Conservation (phyloP, 176 grass and related monocot genomes). For the Alopecurus myosuroides region DNA sequence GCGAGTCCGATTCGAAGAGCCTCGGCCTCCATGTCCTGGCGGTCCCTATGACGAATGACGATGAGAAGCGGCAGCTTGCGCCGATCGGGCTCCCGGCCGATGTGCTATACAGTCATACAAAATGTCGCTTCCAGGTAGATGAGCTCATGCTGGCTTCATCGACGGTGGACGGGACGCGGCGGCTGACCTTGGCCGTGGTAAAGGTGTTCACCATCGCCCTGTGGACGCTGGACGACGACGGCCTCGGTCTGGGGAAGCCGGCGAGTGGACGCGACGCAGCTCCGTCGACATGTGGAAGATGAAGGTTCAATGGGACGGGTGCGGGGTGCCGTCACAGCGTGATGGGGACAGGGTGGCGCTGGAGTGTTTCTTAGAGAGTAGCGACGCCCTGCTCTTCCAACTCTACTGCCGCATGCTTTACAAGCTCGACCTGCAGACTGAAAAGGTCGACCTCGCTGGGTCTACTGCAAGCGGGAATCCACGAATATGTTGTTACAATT, state of each 20-base stretch:
- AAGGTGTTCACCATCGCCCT: not conserved
- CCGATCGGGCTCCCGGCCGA: not conserved
- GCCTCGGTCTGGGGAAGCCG: not conserved
- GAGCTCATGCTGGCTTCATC: not conserved
- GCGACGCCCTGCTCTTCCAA: no score
- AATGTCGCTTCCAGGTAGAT: not conserved
- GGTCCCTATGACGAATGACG: not conserved
- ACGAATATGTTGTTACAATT: no score
- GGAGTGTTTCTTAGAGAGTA: no score
- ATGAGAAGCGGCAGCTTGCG: not conserved
- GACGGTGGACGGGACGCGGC: not conserved
- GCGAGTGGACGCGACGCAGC: not conserved
- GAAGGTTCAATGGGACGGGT: no score
- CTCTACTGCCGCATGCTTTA: no score
- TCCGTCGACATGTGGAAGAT: not conserved
- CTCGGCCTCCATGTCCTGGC: not conserved
- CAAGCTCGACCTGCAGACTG: no score
- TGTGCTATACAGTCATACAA: not conserved
- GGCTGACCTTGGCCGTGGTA: not conserved
- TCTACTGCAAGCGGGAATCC: no score
- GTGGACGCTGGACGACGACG: not conserved
- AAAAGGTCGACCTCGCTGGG: no score
- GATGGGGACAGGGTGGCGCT: not conserved
- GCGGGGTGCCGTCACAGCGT: not conserved
- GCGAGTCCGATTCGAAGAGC: not conserved